phyloP scores from a whole-genome alignment of 768 basidiomycete species.

The Pilatotrama ljubarskyi region DNA sequence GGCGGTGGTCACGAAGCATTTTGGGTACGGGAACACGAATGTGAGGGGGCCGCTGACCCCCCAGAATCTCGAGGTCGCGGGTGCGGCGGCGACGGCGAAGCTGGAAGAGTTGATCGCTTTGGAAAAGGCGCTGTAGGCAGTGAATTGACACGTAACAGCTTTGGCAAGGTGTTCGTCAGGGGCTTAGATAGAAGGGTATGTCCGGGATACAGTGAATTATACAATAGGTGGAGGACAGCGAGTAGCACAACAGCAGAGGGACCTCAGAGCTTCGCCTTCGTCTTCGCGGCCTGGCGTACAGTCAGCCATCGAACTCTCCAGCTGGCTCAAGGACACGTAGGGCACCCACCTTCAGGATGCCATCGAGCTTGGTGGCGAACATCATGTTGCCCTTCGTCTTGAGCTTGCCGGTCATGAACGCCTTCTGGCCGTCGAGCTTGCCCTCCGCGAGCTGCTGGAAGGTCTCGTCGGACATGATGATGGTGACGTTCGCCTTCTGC shows the following conservation, averaged over 20 bases:
- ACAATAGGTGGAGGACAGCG: not conserved
- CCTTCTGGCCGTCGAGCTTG: conserved; percentile 91
- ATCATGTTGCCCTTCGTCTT: conserved; percentile 93
- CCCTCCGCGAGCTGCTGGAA: conserved; percentile 70
- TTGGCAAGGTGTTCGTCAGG: not conserved
- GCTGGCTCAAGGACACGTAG: not conserved
- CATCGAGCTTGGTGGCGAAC: conserved; percentile 89
- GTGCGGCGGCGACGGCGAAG: conserved; percentile 16
- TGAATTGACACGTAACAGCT: not conserved
- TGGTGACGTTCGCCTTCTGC: conserved; percentile 80
- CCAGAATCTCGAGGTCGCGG: conserved; percentile 20
- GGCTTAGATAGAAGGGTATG: conserved; percentile 4
- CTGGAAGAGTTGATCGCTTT: conserved; percentile 33
- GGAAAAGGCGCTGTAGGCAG: conserved; percentile 30
- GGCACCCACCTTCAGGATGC: conserved; percentile 69
- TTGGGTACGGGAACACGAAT: conserved; percentile 56
- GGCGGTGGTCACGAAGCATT: conserved; percentile 58
- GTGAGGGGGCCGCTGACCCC: conserved; percentile 32
- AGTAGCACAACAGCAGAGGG: not conserved
- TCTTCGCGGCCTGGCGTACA: conserved; percentile 17
- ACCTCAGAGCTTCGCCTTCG: conserved; percentile 25
- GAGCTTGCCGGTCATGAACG: conserved; percentile 93
- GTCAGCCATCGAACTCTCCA: not conserved
- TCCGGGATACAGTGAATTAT: conserved; percentile 12
- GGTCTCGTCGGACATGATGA: conserved; percentile 76